phyloP scores from a whole-genome alignment of 257 asterid genomes.

The Phtheirospermum japonicum region DNA sequence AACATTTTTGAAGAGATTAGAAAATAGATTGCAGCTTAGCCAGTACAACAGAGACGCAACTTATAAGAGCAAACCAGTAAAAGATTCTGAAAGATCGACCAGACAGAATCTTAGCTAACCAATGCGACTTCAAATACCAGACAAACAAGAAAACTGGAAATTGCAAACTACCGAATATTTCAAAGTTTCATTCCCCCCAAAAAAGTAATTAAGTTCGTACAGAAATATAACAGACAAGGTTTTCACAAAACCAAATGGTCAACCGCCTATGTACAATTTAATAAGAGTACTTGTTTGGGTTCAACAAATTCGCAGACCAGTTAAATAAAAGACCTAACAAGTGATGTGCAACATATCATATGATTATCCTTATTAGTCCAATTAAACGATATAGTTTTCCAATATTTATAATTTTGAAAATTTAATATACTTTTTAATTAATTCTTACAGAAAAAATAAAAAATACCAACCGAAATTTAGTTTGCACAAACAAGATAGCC shows the following conservation, averaged over 20 bases:
- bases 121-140: background rate
- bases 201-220: background rate
- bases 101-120: too few species aligned
- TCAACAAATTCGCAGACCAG: background rate
- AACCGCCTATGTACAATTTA: too few species aligned
- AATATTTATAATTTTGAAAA: too few species aligned
- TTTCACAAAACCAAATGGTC: background rate
- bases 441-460: too few species aligned
- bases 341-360: too few species aligned
- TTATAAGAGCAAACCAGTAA: slow-evolving; percentile 12
- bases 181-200: background rate
- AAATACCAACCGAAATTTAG: too few species aligned
- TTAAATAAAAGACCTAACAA: background rate
- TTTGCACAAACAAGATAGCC: too few species aligned
- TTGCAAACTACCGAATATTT: background rate
- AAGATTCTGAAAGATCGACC: slow-evolving; percentile 2
- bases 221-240: background rate
- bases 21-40: slow-evolving; percentile 73
- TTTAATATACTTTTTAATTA: too few species aligned
- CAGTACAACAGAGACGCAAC: slow-evolving; percentile 13
- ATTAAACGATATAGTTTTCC: too few species aligned
- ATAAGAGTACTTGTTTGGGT: too few species aligned
- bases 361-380: too few species aligned
- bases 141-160: background rate
- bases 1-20: too few species aligned